Percentiles rank a stretch among this genome's conserved stretches.
These are phyloP conservation scores for Tetracentron sinense DNA, from an alignment of 164 flowering plant genomes.

Conservation along the genomic window DNA sequence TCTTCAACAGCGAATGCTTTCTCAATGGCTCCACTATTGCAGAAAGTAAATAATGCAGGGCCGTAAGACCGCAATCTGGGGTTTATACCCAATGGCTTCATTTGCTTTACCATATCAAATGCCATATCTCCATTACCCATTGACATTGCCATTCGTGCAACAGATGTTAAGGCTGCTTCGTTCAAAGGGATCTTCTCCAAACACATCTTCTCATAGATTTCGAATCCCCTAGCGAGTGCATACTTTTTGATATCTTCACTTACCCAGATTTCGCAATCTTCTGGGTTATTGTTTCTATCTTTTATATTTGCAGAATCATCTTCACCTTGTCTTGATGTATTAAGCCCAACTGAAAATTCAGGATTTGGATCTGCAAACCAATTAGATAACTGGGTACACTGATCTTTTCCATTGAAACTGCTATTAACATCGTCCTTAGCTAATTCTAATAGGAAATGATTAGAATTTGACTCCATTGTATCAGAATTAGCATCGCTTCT, in stretches of 20 bases:
- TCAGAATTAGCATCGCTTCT: conserved; percentile 6
- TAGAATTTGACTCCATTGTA: conserved; percentile 9
- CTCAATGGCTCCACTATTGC: conserved; percentile 52
- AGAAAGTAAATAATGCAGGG: conserved; percentile 67
- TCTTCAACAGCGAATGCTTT: conserved; percentile 72
- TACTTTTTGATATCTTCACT: conserved; percentile 46
- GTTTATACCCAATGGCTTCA: conserved; percentile 59
- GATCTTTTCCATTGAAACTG: conserved; percentile 11
- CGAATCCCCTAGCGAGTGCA: conserved; percentile 63
- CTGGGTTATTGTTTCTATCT: conserved; percentile 14
- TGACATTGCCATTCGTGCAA: conserved; percentile 87
- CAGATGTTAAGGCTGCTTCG: conserved; percentile 81
- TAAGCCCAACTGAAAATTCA: conserved; percentile 13
- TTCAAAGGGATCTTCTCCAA: conserved; percentile 62
- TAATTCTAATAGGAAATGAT: not conserved
- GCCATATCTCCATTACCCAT: conserved; percentile 81
- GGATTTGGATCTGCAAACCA: conserved; percentile 9
- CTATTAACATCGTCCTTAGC: not conserved
- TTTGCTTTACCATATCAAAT: conserved; percentile 70
- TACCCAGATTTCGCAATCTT: conserved; percentile 31
- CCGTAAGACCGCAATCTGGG: conserved; percentile 79
- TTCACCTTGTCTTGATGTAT: conserved; percentile 10
- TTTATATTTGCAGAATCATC: conserved; percentile 8
- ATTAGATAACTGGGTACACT: conserved; percentile 4
- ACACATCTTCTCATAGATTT: conserved; percentile 59